Base-by-base conservation (phyloP, 2,329 filamentous ascomycete species). In the Trichoderma gracile region DNA sequence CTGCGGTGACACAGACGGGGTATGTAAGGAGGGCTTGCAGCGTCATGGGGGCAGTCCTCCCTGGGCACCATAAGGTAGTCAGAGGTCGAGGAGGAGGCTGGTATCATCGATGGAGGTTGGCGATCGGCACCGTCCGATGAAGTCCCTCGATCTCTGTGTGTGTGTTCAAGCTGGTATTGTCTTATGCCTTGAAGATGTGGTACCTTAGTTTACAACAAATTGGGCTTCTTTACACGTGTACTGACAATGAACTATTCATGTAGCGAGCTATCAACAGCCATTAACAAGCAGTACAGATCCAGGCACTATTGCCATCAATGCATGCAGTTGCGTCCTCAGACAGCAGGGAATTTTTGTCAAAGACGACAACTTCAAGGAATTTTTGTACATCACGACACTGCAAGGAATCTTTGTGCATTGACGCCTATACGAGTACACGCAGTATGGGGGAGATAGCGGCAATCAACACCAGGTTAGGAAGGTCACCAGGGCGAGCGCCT, bases 381-480 rank as follows among this genome's bases (percentile, higher is more conserved):
- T n/a, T 21, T 43, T 40, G 38, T 30, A 33, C 30, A 40, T 52
- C 17, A 45, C 30, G 17, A 42, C 21, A 52, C 57, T 61, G 57
- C 57, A 53, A 61, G 57, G 57, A 52, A 42, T 61, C 43, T 61
- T 61, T 61, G 57, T 52, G 46, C 57, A 60, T 60, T 56, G 33
- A 54, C 33, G 23, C 38, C 38, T 33, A 59, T 30, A 21, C 19
- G 33, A 38, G 12, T 38, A 14, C 3, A 38, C 33, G 12, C 12
- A 3, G 33, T 14, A 38, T 12, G 33, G 33, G 10, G 12, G 12
- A 52, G 57, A 52, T 52, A 45, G 23, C 57, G 57, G 3, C 23
- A 52, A 45, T 61, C 46, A 50, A 40, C 49, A 43, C 57, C 47
- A 23, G 57, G 49, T 52, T 52, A 53, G 40, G 57, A 61, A 61